phyloP scores from a whole-genome alignment of 2,329 filamentous ascomycete genomes.

The Penicillium sp. region DNA sequence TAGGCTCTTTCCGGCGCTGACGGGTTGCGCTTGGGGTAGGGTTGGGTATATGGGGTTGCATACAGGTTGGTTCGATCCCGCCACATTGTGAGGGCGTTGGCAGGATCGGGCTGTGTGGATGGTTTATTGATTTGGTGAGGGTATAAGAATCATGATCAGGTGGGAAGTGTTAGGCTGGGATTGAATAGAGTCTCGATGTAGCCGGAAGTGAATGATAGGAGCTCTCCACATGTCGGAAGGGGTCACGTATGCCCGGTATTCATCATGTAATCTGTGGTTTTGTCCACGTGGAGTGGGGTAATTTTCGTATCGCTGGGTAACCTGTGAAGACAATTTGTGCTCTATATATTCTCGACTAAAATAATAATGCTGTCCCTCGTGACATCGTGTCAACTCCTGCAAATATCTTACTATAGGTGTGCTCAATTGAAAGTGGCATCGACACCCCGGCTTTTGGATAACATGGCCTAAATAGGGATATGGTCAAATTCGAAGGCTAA shows the following conservation, averaged over 20 bases:
- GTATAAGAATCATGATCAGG: conserved; percentile 17
- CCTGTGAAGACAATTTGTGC: neutral
- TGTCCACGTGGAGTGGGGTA: conserved; percentile 1
- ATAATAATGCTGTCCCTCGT: neutral
- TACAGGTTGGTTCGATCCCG: conserved; percentile 99
- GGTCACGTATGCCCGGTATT: conserved; percentile 9
- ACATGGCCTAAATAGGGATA: neutral
- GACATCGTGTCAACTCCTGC: neutral
- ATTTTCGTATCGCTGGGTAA: conserved; percentile 4
- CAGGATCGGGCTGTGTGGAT: conserved; percentile 8
- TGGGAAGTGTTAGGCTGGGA: neutral
- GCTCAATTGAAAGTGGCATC: neutral
- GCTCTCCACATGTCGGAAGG: conserved; percentile 10
- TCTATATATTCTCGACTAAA: neutral
- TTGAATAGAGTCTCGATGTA: neutral
- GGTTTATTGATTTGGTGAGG: conserved; percentile 20
- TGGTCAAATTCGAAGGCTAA: neutral
- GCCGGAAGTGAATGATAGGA: conserved; percentile 3
- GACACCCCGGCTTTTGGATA: neutral
- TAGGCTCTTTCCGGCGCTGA: neutral
- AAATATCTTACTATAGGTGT: neutral
- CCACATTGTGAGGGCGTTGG: conserved; percentile 75
- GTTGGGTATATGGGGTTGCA: conserved; percentile 27
- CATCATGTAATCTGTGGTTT: neutral
- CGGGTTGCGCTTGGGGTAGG: neutral